phyloP scores from a whole-genome alignment of 352 stramenopile species.

The Phytophthora capsici region DNA sequence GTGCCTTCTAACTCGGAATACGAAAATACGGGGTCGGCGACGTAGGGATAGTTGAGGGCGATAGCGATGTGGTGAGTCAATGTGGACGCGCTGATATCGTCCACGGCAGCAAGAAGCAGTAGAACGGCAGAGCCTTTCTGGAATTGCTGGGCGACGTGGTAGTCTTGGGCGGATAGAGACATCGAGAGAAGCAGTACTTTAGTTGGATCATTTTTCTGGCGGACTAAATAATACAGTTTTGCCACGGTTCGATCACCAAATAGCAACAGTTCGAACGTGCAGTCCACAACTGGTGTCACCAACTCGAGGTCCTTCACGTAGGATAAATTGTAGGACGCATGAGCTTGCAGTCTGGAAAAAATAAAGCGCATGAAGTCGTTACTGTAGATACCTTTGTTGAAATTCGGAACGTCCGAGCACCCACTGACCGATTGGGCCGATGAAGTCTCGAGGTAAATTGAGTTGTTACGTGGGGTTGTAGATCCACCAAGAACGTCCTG shows the following conservation, averaged over 20 bases:
- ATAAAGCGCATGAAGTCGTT: conserved; percentile 37
- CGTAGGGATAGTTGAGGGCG: too few species aligned
- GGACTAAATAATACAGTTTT: conserved; percentile 36
- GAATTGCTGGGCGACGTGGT: conserved; percentile 4
- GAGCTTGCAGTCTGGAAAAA: conserved; percentile 26
- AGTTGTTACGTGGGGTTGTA: conserved; percentile 34
- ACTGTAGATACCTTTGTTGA: conserved; percentile 29
- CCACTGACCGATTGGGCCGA: conserved; percentile 2
- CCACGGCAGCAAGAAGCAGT: too few species aligned
- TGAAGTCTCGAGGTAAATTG: conserved; percentile 20
- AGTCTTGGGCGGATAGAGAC: conserved; percentile 40
- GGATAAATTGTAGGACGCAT: conserved; percentile 45
- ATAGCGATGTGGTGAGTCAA: too few species aligned
- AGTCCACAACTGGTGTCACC: conserved; percentile 50
- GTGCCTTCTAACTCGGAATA: too few species aligned
- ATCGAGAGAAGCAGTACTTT: conserved; percentile 32
- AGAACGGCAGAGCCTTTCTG: too few species aligned
- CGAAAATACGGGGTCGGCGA: too few species aligned
- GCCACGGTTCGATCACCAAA: conserved; percentile 7
- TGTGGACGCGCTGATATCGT: too few species aligned
- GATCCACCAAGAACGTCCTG: conserved; percentile 13
- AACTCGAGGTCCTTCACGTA: conserved; percentile 40
- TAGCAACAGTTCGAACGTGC: conserved; percentile 29
- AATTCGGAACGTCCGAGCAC: conserved; percentile 16
- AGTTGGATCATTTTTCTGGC: conserved; percentile 1